phyloP scores from a whole-genome alignment of 345 rosid species.

The Heritiera fomes region DNA sequence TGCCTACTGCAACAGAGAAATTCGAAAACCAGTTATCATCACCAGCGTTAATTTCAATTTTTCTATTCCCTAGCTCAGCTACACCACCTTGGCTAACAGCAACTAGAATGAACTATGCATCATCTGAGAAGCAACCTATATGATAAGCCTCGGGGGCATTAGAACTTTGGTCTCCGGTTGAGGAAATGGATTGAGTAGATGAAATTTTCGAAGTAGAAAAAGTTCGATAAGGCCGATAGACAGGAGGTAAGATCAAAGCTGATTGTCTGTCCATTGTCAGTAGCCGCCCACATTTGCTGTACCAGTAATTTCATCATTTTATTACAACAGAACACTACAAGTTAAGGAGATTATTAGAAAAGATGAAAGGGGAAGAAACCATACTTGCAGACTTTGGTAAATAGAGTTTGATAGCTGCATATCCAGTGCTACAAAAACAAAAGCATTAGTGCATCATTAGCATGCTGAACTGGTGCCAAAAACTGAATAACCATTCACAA shows the following conservation, averaged over 20 bases:
- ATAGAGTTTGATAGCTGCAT: conserved; percentile 75
- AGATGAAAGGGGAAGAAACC: conserved; percentile 16
- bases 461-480: conserved; percentile 13
- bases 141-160: conserved; percentile 50
- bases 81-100: neutral
- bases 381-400: conserved; percentile 74
- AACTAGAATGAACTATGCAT: conserved; percentile 25
- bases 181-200: conserved; percentile 21
- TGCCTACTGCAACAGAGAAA: too few species aligned
- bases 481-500: neutral
- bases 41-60: neutral
- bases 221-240: conserved; percentile 46
- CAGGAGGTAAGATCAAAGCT: conserved; percentile 58
- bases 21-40: neutral
- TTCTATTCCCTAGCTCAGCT: neutral
- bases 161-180: conserved; percentile 33
- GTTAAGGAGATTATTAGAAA: neutral
- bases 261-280: conserved; percentile 72
- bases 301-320: conserved; percentile 21
- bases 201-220: conserved; percentile 26
- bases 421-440: conserved; percentile 68
- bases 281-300: conserved; percentile 73
- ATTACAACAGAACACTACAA: neutral
- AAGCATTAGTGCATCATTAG: neutral
- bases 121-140: conserved; percentile 51